These are phyloP conservation scores for Vitis riparia DNA, from an alignment of 164 flowering plant species.

Conservation along the genomic window DNA sequence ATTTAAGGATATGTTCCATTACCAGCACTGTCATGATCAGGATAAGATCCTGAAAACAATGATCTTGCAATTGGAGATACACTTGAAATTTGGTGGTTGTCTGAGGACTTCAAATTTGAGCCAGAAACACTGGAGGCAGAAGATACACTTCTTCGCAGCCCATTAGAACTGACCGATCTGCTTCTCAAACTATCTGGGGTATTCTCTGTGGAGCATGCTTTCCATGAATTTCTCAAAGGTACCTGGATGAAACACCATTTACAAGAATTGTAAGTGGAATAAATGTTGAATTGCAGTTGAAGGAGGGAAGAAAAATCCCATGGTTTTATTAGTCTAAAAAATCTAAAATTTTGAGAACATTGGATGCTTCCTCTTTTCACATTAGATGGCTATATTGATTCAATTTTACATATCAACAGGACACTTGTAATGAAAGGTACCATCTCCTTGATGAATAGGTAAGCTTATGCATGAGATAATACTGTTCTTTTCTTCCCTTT, in stretches of 20 bases:
- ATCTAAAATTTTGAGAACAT: neutral
- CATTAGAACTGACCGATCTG: slow-evolving; percentile 33
- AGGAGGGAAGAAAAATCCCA: neutral
- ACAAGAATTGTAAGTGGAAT: neutral
- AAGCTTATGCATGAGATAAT: too few relatives aligned
- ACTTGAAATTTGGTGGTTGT: slow-evolving; percentile 24
- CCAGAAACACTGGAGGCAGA: slow-evolving; percentile 26
- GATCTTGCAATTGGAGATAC: slow-evolving; percentile 35
- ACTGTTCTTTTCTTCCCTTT: too few relatives aligned
- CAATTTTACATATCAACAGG: neutral
- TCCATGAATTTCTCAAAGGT: slow-evolving; percentile 37
- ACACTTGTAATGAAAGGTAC: neutral
- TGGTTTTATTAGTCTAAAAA: neutral
- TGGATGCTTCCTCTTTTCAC: too few relatives aligned
- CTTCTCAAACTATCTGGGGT: slow-evolving; percentile 36
- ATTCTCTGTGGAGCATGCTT: slow-evolving; percentile 25
- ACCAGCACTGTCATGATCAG: slow-evolving; percentile 21
- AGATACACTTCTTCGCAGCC: slow-evolving; percentile 33
- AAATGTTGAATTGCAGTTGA: neutral
- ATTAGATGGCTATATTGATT: neutral
- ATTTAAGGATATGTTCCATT: slow-evolving; percentile 3
- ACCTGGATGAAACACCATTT: slow-evolving; percentile 22
- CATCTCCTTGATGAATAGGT: neutral
- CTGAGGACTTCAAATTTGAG: slow-evolving; percentile 21
- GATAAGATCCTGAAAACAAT: slow-evolving; percentile 32